Base-by-base conservation (phyloP, 768 basidiomycete genomes). In the Gymnopilus junonius region DNA sequence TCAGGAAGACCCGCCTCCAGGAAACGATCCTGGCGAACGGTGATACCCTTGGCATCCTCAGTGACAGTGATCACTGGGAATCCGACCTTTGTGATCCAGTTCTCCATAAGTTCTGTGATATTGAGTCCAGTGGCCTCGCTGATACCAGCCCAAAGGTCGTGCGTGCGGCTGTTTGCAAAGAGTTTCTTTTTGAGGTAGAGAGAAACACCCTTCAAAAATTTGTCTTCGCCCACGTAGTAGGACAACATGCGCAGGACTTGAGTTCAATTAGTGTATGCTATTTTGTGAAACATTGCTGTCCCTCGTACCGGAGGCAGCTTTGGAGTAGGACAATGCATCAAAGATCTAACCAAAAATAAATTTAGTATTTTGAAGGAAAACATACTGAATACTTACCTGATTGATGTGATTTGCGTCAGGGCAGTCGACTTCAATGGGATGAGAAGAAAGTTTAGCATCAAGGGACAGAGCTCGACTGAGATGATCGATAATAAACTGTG, bases 211-310 rank as follows among this genome's bases (percentile, higher is more conserved):
- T 88, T 87, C 55, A 95, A 76, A 85, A 99, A 97, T 61, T 78
- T 83, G 6, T 95, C 93, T 75, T 97, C 90, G 50, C 96, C 95
- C 20, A 96, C 93, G 65, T 91, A 90, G 71, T 87, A 87, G 21
- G 89, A 87, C 59, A 99, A 80, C 96, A 99, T 99, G 70, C 94
- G 91, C 50, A 99, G 85, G n/a, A 97, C 96, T 84, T 71, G 2
- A 46, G 32, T 2, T 14, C 40, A 20, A 11, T 34, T n/a, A 55
- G 43, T 12, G 17, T 17, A 48, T 37, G 29, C 17, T 21, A 14
- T 31, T 37, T 20, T 25, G 43, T 21, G 35, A 34, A n/a, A 31
- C 27, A 29, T 32, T 5, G 14, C 43, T 27, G 29, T n/a, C n/a
- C 59, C 17, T 69, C 79, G 34, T 67, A 91, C 90, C 87, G 27